Evolutionary conservation across 1,284 basidiomycete species (phyloP).

Genomic region (Trametes hirsuta): DNA sequence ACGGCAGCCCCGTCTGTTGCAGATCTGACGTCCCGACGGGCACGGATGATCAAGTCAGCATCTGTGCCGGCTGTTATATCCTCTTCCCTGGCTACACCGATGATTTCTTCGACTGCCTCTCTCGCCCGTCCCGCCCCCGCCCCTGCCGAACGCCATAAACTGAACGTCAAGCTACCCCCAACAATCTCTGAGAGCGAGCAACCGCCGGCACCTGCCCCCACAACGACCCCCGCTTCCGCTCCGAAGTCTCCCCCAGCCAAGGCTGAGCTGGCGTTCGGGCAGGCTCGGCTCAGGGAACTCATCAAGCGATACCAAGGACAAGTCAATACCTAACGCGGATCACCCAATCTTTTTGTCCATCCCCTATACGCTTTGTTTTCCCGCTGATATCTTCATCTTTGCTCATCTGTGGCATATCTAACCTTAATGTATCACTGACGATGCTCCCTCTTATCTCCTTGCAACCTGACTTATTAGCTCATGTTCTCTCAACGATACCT

Average conservation of each 20-base stretch:
- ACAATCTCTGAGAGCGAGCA: constrained; percentile 37
- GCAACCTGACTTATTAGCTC: constrained; percentile 23
- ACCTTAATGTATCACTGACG: not conserved
- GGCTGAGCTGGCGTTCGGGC: constrained; percentile 67
- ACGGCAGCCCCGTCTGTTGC: constrained; percentile 17
- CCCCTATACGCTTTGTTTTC: not conserved
- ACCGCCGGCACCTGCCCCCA: constrained; percentile 2
- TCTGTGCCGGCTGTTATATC: constrained; percentile 69
- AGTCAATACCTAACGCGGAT: constrained; percentile 17
- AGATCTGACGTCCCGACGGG: constrained; percentile 33
- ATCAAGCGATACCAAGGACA: constrained; percentile 77
- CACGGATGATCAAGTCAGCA: constrained; percentile 50
- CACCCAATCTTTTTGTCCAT: not conserved
- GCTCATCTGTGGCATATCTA: not conserved
- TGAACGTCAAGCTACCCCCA: constrained; percentile 33
- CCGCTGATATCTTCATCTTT: not conserved
- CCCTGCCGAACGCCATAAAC: constrained; percentile 25
- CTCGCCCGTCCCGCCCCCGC: constrained; percentile 52
- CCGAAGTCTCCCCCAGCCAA: constrained; percentile 28
- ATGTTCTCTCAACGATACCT: constrained; percentile 10
- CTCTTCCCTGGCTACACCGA: constrained; percentile 69
- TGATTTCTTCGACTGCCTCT: constrained; percentile 73
- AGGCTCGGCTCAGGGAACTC: constrained; percentile 72
- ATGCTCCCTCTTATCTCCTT: not conserved
- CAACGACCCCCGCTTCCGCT: constrained; percentile 12